Conservation (phyloP, 2,329 filamentous ascomycete species). For the Beauveria brongniartii region DNA sequence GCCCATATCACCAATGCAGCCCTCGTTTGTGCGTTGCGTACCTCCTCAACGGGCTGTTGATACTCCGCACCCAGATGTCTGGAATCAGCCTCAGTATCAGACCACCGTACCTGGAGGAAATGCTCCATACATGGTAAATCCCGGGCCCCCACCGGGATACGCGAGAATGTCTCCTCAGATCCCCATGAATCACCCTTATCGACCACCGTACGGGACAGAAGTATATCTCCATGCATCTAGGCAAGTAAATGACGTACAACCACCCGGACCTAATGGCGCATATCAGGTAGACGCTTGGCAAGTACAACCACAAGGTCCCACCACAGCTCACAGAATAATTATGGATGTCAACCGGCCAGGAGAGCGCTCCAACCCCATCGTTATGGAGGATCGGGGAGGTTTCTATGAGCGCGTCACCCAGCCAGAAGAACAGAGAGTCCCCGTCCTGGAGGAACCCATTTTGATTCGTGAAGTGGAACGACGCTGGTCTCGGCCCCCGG, state of each 20-base stretch:
- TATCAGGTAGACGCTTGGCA: constrained; percentile 2
- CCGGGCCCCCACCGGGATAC: background rate
- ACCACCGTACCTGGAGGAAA: background rate
- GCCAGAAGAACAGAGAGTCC: constrained; percentile 11
- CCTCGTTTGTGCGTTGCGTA: constrained; percentile 27
- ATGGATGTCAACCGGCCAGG: constrained; percentile 24
- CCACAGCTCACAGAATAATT: constrained; percentile 21
- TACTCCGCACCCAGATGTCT: constrained; percentile 10
- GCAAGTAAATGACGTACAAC: constrained; percentile 4
- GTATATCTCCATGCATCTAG: background rate
- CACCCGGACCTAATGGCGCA: background rate
- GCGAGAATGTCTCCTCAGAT: background rate
- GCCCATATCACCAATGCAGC: constrained; percentile 29
- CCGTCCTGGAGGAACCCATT: constrained; percentile 13
- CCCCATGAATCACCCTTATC: background rate
- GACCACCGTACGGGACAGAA: background rate
- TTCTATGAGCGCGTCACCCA: constrained; percentile 27
- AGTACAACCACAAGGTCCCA: constrained; percentile 13
- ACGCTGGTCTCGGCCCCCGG: constrained; percentile 3
- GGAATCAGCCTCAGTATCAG: background rate
- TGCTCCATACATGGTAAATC: background rate
- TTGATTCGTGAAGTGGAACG: constrained; percentile 12
- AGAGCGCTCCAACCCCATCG: constrained; percentile 23
- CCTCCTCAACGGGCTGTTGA: constrained; percentile 21
- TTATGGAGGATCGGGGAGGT: constrained; percentile 33